phyloP scores from a whole-genome alignment of 306 rosid genomes.

The Sechiopsis laciniata region DNA sequence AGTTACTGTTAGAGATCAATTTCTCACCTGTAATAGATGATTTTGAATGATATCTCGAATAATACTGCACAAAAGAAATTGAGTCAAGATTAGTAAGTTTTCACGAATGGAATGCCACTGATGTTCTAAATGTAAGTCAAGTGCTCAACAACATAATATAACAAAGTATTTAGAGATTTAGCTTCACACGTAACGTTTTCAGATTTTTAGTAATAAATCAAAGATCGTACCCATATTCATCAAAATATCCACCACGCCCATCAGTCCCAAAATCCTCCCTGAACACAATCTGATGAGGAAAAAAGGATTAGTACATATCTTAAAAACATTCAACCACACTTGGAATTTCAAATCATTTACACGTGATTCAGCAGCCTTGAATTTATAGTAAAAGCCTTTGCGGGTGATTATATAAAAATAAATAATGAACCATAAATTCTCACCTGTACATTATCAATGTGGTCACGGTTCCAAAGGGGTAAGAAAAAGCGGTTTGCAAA shows the following conservation, averaged over 20 bases:
- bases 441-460: slow-evolving; percentile 90
- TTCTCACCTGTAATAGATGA: slow-evolving; percentile 84
- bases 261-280: slow-evolving; percentile 98
- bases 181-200: background rate
- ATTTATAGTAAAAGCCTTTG: background rate
- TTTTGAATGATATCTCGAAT: slow-evolving; percentile 97
- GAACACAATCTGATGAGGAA: slow-evolving; percentile 69
- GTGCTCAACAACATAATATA: background rate
- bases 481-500: slow-evolving; percentile 85
- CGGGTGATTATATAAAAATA: background rate
- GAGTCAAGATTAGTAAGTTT: background rate
- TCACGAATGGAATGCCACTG: background rate
- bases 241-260: slow-evolving; percentile 99
- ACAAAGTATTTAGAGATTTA: background rate
- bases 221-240: slow-evolving; percentile 73
- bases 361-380: no score
- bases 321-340: no score
- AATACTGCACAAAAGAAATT: slow-evolving; percentile 47
- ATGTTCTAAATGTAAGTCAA: no score
- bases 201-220: slow-evolving; percentile 7
- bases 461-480: slow-evolving; percentile 97
- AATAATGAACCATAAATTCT: slow-evolving; percentile 26
- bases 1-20: slow-evolving; percentile 16
- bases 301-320: slow-evolving; percentile 11
- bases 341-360: no score